phyloP scores from a whole-genome alignment of 106 monocot species.

The Amphibolis antarctica region DNA sequence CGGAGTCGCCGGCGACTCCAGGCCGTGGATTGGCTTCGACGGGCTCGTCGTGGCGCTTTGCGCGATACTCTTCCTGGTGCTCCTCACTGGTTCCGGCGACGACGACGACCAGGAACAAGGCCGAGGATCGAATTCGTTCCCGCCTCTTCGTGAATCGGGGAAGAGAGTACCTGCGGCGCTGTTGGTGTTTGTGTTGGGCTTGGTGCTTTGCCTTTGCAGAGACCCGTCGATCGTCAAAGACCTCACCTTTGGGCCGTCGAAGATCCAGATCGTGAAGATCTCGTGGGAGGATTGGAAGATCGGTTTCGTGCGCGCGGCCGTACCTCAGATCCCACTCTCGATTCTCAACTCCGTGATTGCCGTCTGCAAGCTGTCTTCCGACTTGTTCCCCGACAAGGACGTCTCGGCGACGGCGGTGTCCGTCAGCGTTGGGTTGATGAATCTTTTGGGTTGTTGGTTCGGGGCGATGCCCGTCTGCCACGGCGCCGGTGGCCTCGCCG shows the following conservation, averaged over 20 bases:
- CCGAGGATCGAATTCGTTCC: background rate
- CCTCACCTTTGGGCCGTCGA: slow-evolving; percentile 45
- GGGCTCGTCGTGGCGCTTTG: slow-evolving; percentile 78
- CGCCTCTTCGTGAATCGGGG: slow-evolving; percentile 1
- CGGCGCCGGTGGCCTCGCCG: slow-evolving; percentile 91
- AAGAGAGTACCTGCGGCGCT: slow-evolving; percentile 52
- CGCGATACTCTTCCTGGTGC: slow-evolving; percentile 52
- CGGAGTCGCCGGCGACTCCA: slow-evolving; percentile 24
- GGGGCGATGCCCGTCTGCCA: slow-evolving; percentile 96
- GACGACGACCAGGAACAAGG: slow-evolving; percentile 12
- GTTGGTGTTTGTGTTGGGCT: slow-evolving; percentile 52
- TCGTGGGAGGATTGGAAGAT: slow-evolving; percentile 55
- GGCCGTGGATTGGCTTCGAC: slow-evolving; percentile 74
- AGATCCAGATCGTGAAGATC: slow-evolving; percentile 23
- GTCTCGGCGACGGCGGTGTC: slow-evolving; percentile 58
- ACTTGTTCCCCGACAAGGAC: slow-evolving; percentile 64
- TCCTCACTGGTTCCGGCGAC: slow-evolving; percentile 48
- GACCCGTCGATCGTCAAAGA: slow-evolving; percentile 33
- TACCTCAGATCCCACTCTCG: slow-evolving; percentile 79
- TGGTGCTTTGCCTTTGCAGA: slow-evolving; percentile 42
- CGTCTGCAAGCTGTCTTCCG: slow-evolving; percentile 74
- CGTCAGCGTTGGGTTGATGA: slow-evolving; percentile 87
- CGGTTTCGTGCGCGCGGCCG: slow-evolving; percentile 47
- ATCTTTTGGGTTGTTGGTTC: slow-evolving; percentile 92
- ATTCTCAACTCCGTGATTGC: slow-evolving; percentile 77